Conservation (phyloP, 768 basidiomycete genomes). For the Mycena rebaudengoi region DNA sequence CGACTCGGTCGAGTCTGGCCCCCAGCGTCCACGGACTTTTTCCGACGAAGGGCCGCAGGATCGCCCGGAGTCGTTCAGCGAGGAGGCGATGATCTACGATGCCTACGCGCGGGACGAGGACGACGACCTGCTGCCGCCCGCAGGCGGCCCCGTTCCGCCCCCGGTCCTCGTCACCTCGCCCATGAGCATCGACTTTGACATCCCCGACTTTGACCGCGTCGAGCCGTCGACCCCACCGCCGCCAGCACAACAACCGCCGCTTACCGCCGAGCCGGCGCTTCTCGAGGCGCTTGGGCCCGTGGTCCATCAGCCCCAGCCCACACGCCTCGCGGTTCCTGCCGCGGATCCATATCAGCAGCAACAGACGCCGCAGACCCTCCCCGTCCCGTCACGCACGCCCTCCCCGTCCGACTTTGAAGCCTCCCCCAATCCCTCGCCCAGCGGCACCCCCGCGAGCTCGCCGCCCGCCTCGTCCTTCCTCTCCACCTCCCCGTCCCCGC, state of each 20-base stretch:
- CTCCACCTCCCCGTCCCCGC: slow-evolving; percentile 47
- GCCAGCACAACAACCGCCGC: slow-evolving; percentile 37
- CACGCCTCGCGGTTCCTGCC: slow-evolving; percentile 54
- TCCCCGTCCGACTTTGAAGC: slow-evolving; percentile 58
- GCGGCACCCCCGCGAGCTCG: slow-evolving; percentile 38
- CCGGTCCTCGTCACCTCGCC: slow-evolving; percentile 44
- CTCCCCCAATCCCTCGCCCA: slow-evolving; percentile 32
- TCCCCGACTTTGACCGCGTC: slow-evolving; percentile 24
- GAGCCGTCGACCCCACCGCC: slow-evolving; percentile 25
- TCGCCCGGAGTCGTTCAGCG: slow-evolving; percentile 80
- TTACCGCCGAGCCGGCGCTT: slow-evolving; percentile 33
- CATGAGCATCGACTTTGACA: slow-evolving; percentile 28
- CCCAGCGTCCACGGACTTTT: slow-evolving; percentile 49
- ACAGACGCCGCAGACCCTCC: slow-evolving; percentile 38
- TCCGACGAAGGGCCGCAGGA: slow-evolving; percentile 55
- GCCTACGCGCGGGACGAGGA: slow-evolving; percentile 75
- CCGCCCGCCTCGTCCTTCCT: slow-evolving; percentile 41
- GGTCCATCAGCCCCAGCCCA: slow-evolving; percentile 75
- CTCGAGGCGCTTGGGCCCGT: slow-evolving; percentile 48
- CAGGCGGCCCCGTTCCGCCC: slow-evolving; percentile 25
- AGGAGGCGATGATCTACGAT: slow-evolving; percentile 86
- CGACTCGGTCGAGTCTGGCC: slow-evolving; percentile 51
- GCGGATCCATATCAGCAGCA: slow-evolving; percentile 41
- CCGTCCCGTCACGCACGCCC: slow-evolving; percentile 64
- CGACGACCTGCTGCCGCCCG: slow-evolving; percentile 45